Evolutionary conservation across 495 filamentous ascomycete genomes (phyloP).

Genomic region (Cryomyces minteri): DNA sequence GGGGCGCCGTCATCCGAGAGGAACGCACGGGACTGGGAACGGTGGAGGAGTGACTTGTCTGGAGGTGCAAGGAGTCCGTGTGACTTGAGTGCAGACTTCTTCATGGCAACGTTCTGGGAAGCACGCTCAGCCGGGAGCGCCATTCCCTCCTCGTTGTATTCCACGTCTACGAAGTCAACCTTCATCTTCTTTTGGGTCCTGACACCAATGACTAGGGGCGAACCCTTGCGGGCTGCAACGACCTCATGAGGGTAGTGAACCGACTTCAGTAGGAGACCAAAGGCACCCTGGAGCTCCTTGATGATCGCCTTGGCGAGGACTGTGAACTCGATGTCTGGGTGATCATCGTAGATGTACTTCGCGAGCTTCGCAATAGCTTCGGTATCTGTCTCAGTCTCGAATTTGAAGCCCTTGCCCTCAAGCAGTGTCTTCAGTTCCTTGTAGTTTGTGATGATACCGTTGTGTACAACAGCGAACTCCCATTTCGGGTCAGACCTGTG

Average conservation of each 20-base stretch:
- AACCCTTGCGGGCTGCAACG: slow-evolving; percentile 94
- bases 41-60: slow-evolving; percentile 93
- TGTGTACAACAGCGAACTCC: slow-evolving; percentile 96
- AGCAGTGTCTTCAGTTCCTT: slow-evolving; percentile 93
- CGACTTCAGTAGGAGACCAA: slow-evolving; percentile 90
- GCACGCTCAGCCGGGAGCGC: slow-evolving; percentile 86
- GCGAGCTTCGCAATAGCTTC: slow-evolving; percentile 98
- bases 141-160: slow-evolving; percentile 66
- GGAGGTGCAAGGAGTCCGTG: slow-evolving; percentile 62
- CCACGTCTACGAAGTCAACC: slow-evolving; percentile 98
- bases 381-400: slow-evolving; percentile 98
- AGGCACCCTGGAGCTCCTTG: slow-evolving; percentile 94
- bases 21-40: slow-evolving; percentile 95
- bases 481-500: slow-evolving; percentile 60
- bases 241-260: slow-evolving; percentile 98
- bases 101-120: slow-evolving; percentile 88
- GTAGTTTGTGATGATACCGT: slow-evolving; percentile 99
- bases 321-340: slow-evolving; percentile 88
- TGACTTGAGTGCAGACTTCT: slow-evolving; percentile 36
- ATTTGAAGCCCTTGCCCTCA: slow-evolving; percentile 86
- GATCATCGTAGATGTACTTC: slow-evolving; percentile 94
- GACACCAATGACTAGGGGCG: slow-evolving; percentile 88
- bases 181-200: slow-evolving; percentile 97
- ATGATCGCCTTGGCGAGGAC: slow-evolving; percentile 93
- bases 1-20: slow-evolving; percentile 93